A percentile compares a stretch with the other conserved stretches of the same genome.
phyloP scores from a whole-genome alignment of 1,139 yeast species.

The Geotrichum siamense region DNA sequence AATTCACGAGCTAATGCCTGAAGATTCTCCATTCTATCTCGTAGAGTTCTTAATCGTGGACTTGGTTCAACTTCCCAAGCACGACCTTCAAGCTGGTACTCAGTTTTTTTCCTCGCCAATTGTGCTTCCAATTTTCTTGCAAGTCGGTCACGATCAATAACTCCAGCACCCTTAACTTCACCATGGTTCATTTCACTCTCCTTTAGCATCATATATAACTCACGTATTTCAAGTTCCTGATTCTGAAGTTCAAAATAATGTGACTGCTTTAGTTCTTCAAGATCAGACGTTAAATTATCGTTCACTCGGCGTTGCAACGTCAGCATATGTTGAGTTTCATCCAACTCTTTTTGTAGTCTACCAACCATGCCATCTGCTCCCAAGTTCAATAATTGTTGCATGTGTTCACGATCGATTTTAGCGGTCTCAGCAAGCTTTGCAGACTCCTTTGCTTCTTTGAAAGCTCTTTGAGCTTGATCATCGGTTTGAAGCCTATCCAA shows the following conservation, averaged over 20 bases:
- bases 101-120: conserved; percentile 56
- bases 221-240: conserved; percentile 84
- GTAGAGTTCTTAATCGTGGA: conserved; percentile 61
- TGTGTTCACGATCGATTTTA: conserved; percentile 74
- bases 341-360: conserved; percentile 59
- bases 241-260: conserved; percentile 74
- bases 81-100: conserved; percentile 46
- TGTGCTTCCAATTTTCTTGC: conserved; percentile 48
- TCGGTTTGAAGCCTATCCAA: conserved; percentile 80
- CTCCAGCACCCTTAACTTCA: conserved; percentile 38
- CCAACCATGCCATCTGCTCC: conserved; percentile 83
- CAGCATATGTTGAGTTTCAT: conserved; percentile 66
- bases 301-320: conserved; percentile 60
- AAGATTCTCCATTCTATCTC: conserved; percentile 80
- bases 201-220: conserved; percentile 61
- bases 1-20: conserved; percentile 80
- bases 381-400: conserved; percentile 62
- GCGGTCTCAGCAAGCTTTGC: conserved; percentile 70
- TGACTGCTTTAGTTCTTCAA: conserved; percentile 60
- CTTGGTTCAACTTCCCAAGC: conserved; percentile 66
- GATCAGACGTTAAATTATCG: conserved; percentile 55
- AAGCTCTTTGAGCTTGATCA: conserved; percentile 77
- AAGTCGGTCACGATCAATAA: conserved; percentile 36
- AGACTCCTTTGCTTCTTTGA: conserved; percentile 62
- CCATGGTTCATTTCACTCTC: conserved; percentile 27